phyloP scores from a whole-genome alignment of 2,329 filamentous ascomycete genomes.

The Neocucurbitaria cava region DNA sequence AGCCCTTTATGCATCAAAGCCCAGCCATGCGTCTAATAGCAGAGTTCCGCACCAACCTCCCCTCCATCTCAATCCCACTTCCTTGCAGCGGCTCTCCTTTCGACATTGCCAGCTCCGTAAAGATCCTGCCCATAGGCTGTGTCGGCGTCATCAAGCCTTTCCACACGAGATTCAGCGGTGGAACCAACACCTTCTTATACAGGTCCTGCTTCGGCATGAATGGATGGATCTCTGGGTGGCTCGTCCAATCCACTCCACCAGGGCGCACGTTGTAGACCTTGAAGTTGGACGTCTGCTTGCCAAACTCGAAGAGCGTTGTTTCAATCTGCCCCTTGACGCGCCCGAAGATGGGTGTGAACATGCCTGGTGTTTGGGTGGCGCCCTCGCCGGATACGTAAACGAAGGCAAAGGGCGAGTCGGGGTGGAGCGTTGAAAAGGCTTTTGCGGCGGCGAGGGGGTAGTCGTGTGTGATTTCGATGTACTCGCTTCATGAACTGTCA shows the following conservation, averaged over 20 bases:
- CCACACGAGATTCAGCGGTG: conserved; percentile 35
- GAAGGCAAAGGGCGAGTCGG: conserved; percentile 67
- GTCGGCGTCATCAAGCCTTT: conserved; percentile 54
- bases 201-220: conserved; percentile 38
- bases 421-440: conserved; percentile 62
- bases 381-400: conserved; percentile 73
- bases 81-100: conserved; percentile 52
- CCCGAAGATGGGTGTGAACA: conserved; percentile 65
- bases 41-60: conserved; percentile 48
- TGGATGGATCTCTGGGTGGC: conserved; percentile 51
- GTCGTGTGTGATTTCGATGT: conserved; percentile 71
- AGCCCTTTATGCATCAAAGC: conserved; percentile 9
- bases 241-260: conserved; percentile 61
- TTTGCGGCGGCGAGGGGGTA: conserved; percentile 69
- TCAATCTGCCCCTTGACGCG: conserved; percentile 74
- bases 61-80: conserved; percentile 49
- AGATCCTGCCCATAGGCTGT: conserved; percentile 55
- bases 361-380: conserved; percentile 64
- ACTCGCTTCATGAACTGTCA: conserved; percentile 55
- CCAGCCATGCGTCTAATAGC: conserved; percentile 51
- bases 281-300: conserved; percentile 55
- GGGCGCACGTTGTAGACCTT: conserved; percentile 66
- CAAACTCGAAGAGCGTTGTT: conserved; percentile 62
- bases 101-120: conserved; percentile 58
- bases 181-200: conserved; percentile 28